These are phyloP conservation scores for Aspergillus eucalypticola DNA, from an alignment of 2,329 filamentous ascomycete genomes.

Conservation along the genomic window DNA sequence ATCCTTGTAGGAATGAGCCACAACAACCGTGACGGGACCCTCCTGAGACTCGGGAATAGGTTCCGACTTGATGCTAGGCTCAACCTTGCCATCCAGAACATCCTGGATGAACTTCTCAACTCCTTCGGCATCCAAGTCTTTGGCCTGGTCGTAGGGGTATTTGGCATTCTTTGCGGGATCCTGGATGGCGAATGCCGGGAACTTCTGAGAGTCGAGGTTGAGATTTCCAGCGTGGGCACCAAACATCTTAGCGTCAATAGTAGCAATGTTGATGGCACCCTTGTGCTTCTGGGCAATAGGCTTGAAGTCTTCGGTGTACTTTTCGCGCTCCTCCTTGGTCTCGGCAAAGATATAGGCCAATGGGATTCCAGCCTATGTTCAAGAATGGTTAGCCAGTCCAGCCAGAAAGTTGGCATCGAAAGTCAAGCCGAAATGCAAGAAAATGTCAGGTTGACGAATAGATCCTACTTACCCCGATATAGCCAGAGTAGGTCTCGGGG, in stretches of 20 bases:
- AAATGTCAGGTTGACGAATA: not conserved
- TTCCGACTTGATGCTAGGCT: conserved; percentile 98
- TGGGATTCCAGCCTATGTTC: conserved; percentile 70
- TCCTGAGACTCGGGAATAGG: conserved; percentile 92
- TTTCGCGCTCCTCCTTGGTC: conserved; percentile 81
- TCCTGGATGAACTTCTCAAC: conserved; percentile 83
- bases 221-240: conserved; percentile 95
- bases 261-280: conserved; percentile 95
- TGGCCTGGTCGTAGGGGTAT: conserved; percentile 86
- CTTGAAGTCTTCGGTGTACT: conserved; percentile 75
- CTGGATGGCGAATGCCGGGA: conserved; percentile 97
- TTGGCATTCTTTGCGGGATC: conserved; percentile 94
- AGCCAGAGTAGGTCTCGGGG: conserved; percentile 91
- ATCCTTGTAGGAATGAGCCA: conserved; percentile 91
- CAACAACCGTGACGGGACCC: conserved; percentile 80
- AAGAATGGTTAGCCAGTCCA: not conserved
- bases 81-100: conserved; percentile 81
- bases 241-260: conserved; percentile 91
- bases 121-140: conserved; percentile 71
- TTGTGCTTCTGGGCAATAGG: conserved; percentile 87
- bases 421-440: not conserved
- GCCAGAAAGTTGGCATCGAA: not conserved
- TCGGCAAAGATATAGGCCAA: conserved; percentile 98
- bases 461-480: conserved; percentile 70
- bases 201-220: conserved; percentile 92